These are phyloP conservation scores for Daldinia concentrica DNA, from an alignment of 495 filamentous ascomycete species.

Conservation along the genomic window DNA sequence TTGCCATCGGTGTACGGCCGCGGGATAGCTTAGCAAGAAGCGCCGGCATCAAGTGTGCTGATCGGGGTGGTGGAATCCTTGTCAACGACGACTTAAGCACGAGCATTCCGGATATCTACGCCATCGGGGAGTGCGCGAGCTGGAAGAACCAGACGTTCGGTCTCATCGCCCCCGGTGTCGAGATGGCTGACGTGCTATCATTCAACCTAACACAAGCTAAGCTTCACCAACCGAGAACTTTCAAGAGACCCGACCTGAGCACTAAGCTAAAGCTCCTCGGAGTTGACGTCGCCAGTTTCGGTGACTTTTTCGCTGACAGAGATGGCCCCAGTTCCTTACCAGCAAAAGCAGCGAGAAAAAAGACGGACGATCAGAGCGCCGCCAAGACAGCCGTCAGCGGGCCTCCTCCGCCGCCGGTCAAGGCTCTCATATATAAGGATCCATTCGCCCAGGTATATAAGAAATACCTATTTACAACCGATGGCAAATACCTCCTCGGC, in stretches of 20 bases:
- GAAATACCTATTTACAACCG: slow-evolving; percentile 92
- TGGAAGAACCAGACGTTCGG: slow-evolving; percentile 95
- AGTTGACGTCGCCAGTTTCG: slow-evolving; percentile 94
- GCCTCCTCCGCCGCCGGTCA: slow-evolving; percentile 63
- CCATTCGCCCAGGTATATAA: slow-evolving; percentile 96
- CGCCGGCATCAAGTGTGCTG: slow-evolving; percentile 77
- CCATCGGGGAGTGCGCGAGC: slow-evolving; percentile 93
- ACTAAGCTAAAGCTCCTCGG: slow-evolving; percentile 94
- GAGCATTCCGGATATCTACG: slow-evolving; percentile 79
- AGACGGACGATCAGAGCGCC: slow-evolving; percentile 53
- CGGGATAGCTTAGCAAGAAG: slow-evolving; percentile 80
- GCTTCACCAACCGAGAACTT: slow-evolving; percentile 71
- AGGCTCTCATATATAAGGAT: slow-evolving; percentile 91
- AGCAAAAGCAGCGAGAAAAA: slow-evolving; percentile 52
- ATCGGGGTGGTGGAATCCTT: slow-evolving; percentile 80
- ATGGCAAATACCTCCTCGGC: slow-evolving; percentile 91
- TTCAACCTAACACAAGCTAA: slow-evolving; percentile 92
- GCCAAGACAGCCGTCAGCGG: slow-evolving; percentile 52
- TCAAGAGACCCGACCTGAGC: slow-evolving; percentile 88
- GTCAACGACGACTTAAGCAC: slow-evolving; percentile 77
- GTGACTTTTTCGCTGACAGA: slow-evolving; percentile 94
- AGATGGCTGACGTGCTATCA: slow-evolving; percentile 96
- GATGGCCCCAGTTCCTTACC: slow-evolving; percentile 84
- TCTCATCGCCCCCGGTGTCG: slow-evolving; percentile 91
- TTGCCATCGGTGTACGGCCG: slow-evolving; percentile 89